These are phyloP conservation scores for Penicillium dipodomyicola DNA, from an alignment of 495 filamentous ascomycete genomes.

Conservation along the genomic window DNA sequence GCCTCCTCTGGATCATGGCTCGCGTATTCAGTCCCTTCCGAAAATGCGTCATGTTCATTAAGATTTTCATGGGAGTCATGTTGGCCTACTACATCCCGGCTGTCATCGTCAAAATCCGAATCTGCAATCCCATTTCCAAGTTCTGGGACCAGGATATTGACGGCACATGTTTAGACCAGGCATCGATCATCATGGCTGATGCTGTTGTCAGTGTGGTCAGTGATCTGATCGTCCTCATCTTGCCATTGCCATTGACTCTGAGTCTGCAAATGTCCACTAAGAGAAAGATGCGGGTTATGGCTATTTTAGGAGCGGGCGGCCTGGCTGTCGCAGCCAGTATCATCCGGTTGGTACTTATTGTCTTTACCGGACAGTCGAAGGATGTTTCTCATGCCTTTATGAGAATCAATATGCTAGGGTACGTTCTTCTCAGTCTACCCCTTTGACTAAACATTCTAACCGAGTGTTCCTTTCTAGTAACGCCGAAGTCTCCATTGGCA, in stretches of 20 bases:
- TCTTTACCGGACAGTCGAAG: constrained; percentile 22
- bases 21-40: constrained; percentile 39
- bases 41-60: constrained; percentile 34
- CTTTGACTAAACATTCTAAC: not conserved
- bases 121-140: constrained; percentile 37
- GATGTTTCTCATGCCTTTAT: constrained; percentile 39
- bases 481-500: constrained; percentile 39
- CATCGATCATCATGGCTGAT: constrained; percentile 38
- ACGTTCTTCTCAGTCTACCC: constrained; percentile 2
- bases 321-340: constrained; percentile 39
- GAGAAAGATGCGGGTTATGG: constrained; percentile 37
- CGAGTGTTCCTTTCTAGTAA: constrained; percentile 20
- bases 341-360: constrained; percentile 36
- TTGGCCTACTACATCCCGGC: constrained; percentile 41
- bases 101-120: constrained; percentile 38
- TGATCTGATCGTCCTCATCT: constrained; percentile 36
- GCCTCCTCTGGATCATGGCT: constrained; percentile 40
- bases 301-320: constrained; percentile 38
- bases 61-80: constrained; percentile 38
- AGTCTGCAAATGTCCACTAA: constrained; percentile 32
- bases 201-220: constrained; percentile 38
- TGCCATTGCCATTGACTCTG: constrained; percentile 36
- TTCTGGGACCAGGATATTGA: constrained; percentile 29
- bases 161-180: constrained; percentile 35
- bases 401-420: constrained; percentile 40